These are phyloP conservation scores for Synchytrium microbalum DNA, from an alignment of 371 early-diverging fungal species.

Conservation along the genomic window DNA sequence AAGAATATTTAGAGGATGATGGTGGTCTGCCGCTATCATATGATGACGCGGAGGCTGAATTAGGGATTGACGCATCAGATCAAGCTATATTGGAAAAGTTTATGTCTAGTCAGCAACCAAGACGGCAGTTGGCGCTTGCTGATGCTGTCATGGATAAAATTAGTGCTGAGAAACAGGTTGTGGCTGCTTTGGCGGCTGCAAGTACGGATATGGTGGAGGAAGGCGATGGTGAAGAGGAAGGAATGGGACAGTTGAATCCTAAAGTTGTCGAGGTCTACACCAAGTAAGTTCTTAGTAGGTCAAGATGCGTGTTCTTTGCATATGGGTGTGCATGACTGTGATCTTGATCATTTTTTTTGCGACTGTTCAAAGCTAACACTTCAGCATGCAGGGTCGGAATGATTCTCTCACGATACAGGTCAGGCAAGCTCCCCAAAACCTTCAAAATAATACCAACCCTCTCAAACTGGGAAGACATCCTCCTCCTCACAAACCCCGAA, in stretches of 20 bases:
- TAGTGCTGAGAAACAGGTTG: conserved; percentile 27
- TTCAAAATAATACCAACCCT: conserved; percentile 97
- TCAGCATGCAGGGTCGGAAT: conserved; percentile 62
- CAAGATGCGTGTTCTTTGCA: background rate
- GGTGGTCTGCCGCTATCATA: conserved; percentile 12
- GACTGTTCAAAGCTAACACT: conserved; percentile 1
- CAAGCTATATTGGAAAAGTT: conserved; percentile 68
- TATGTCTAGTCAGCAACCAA: conserved; percentile 66
- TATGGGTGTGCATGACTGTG: too few relatives aligned
- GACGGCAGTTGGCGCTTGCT: conserved; percentile 75
- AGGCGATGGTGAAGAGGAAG: background rate
- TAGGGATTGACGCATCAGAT: conserved; percentile 35
- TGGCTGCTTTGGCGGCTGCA: background rate
- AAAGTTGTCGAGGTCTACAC: conserved; percentile 92
- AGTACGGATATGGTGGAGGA: background rate
- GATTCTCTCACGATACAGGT: conserved; percentile 84
- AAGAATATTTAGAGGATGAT: conserved; percentile 15
- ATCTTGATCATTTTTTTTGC: conserved; percentile 9
- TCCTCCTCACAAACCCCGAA: conserved; percentile 83
- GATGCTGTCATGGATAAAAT: conserved; percentile 94
- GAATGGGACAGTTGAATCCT: conserved; percentile 54
- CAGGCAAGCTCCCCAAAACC: conserved; percentile 93
- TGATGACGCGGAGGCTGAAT: conserved; percentile 22
- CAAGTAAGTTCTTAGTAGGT: too few relatives aligned
- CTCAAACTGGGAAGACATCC: conserved; percentile 92